phyloP scores from a whole-genome alignment of 2,329 filamentous ascomycete genomes.

The Aspergillus sp. region DNA sequence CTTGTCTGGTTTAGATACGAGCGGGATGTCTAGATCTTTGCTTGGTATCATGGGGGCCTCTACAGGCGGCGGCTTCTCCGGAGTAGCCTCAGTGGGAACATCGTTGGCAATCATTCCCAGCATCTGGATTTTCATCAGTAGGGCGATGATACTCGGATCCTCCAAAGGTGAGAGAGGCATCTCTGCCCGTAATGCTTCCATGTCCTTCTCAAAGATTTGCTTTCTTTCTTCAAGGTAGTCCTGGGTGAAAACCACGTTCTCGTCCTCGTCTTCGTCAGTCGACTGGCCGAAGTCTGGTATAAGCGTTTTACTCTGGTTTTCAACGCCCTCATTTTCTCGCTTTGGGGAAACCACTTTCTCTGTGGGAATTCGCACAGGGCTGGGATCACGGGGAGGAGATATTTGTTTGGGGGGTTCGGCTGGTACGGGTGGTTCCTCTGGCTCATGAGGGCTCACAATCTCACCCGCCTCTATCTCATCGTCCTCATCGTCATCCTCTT shows the following conservation, averaged over 20 bases:
- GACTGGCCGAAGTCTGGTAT: conserved; percentile 31
- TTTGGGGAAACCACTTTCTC: too few species aligned
- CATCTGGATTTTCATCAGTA: conserved; percentile 41
- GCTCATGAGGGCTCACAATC: conserved; percentile 7
- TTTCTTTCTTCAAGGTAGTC: conserved; percentile 44
- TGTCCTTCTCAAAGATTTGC: conserved; percentile 40
- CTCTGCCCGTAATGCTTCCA: conserved; percentile 37
- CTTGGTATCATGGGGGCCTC: neutral
- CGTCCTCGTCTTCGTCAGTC: conserved; percentile 43
- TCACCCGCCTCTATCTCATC: conserved; percentile 11
- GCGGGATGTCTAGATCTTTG: neutral
- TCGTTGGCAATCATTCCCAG: conserved; percentile 39
- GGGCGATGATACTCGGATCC: conserved; percentile 35
- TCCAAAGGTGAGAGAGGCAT: conserved; percentile 39
- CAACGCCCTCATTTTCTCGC: conserved; percentile 3
- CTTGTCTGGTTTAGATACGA: conserved; percentile 1
- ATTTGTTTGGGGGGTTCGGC: conserved; percentile 1
- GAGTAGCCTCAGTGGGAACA: conserved; percentile 11
- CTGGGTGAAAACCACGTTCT: conserved; percentile 41
- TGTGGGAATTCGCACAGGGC: conserved; percentile 1
- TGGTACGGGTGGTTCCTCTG: conserved; percentile 2
- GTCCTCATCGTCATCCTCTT: conserved; percentile 9
- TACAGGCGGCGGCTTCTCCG: neutral
- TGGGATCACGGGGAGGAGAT: neutral
- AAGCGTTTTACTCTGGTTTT: conserved; percentile 10